Base-by-base conservation (phyloP, 371 early-diverging fungal genomes). In the Zychaea mexicana region DNA sequence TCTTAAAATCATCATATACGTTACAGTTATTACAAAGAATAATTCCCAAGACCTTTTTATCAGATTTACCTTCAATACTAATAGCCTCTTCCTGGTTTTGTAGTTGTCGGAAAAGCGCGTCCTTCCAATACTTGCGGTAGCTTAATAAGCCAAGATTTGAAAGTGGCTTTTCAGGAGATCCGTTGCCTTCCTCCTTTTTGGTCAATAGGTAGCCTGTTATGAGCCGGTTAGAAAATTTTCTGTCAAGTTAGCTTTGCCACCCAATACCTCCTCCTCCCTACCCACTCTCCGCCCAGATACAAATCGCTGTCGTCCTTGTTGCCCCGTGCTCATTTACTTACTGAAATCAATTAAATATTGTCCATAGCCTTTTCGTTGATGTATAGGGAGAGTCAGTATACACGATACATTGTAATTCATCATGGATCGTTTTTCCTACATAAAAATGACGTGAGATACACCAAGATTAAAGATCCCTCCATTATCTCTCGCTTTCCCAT, bases 361-460 rank as follows among this genome's bases (percentile, higher is more conserved):
- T 26, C 99, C 99, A 66, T 98, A 99, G 2, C 99, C 99, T 76
- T 94, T 96, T 56, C 98, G 88, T 78, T 99, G 99, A 70, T 94
- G 87, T n/a, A 88, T 82, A 4, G 99, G 99, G 26, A 99, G 72
- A 2, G 98, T 96, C 66, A 99, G 78, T 55, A 99, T 97, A 78
- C 99, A 99, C 2, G 99, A 95, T 10, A 99, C 83, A 69, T 99
- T 99, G 78, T 99, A 99, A 17, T 94, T 91, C 58, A 88, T 82
- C 10, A 85, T 78, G 0, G 94, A 95, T 30, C 90, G 87, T 76
- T 99, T 99, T 77, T 99, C 99, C 88, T 91, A 58, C 3, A 32
- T 3, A 26, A 42, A 2, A 42, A 5, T 12, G 42, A 2, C 13
- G 7, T 42, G n/a, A n/a, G n/a, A n/a, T n/a, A n/a, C n/a, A n/a